These are phyloP conservation scores for Metarhizium album DNA, from an alignment of 2,329 filamentous ascomycete species.

Conservation along the genomic window DNA sequence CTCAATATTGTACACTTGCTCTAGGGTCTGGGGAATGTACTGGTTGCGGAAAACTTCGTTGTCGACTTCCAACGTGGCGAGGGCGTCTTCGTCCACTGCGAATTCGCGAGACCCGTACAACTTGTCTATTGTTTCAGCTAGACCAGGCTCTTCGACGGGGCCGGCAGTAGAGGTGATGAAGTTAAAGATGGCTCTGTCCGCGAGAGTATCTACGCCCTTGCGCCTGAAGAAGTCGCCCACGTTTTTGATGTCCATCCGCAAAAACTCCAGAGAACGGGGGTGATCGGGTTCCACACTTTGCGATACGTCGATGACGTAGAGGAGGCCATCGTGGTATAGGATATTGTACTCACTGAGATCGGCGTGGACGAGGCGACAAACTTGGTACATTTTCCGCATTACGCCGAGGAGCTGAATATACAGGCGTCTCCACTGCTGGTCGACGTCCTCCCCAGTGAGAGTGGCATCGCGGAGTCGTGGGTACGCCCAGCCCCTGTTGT, in stretches of 20 bases:
- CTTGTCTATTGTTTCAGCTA: conserved; percentile 52
- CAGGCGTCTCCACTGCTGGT: conserved; percentile 62
- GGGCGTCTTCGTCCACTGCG: conserved; percentile 37
- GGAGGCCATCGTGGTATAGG: conserved; percentile 68
- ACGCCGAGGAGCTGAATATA: conserved; percentile 78
- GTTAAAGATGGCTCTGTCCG: conserved; percentile 70
- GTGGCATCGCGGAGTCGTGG: conserved; percentile 82
- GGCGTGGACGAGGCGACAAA: conserved; percentile 84
- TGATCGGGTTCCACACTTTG: conserved; percentile 97
- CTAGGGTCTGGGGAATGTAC: conserved; percentile 90
- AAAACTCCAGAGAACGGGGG: conserved; percentile 80
- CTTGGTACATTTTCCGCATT: conserved; percentile 89
- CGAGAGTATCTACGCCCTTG: conserved; percentile 70
- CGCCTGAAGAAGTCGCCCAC: conserved; percentile 84
- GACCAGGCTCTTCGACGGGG: conserved; percentile 46
- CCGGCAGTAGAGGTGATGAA: conserved; percentile 63
- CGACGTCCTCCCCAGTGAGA: conserved; percentile 55
- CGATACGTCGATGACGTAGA: conserved; percentile 95
- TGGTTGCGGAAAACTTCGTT: conserved; percentile 91
- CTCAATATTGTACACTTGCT: conserved; percentile 94
- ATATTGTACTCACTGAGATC: conserved; percentile 98
- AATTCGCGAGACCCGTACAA: conserved; percentile 49
- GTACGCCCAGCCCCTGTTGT: conserved; percentile 76
- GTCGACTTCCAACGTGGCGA: conserved; percentile 57
- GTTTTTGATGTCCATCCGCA: conserved; percentile 98